Conservation (phyloP, 2,329 filamentous ascomycete species). For the Fusarium newnesense region DNA sequence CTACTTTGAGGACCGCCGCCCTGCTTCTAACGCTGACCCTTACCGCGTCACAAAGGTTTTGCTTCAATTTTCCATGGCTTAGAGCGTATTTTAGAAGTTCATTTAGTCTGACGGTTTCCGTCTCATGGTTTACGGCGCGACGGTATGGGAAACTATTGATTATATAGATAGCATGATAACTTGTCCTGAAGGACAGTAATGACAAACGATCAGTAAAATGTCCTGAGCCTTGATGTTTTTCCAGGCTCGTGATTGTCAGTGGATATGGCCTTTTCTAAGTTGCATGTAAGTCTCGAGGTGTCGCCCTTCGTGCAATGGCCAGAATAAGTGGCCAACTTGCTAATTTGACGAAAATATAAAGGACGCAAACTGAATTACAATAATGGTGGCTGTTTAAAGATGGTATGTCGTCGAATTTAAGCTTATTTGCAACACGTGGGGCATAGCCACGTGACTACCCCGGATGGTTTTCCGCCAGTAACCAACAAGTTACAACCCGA, state of each 20-base stretch:
- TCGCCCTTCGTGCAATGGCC: no score
- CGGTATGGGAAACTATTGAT: slow-evolving; percentile 24
- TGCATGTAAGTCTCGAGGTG: no score
- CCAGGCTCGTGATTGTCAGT: no score
- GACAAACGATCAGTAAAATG: slow-evolving; percentile 12
- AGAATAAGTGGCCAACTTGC: no score
- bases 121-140: slow-evolving; percentile 23
- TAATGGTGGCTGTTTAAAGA: not conserved
- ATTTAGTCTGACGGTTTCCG: slow-evolving; percentile 3
- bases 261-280: no score
- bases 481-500: no score
- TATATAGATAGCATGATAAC: slow-evolving; percentile 31
- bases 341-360: no score
- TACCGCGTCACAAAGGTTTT: slow-evolving; percentile 86
- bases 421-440: not conserved
- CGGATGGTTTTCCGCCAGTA: no score
- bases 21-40: slow-evolving; percentile 87
- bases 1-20: slow-evolving; percentile 89
- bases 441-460: not conserved
- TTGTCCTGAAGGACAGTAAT: slow-evolving; percentile 17
- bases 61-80: slow-evolving; percentile 37
- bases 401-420: not conserved
- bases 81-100: slow-evolving; percentile 23
- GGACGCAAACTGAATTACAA: no score
- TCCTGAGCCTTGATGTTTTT: rapidly evolving